Evolutionary conservation across 305 asterid species (phyloP).

Genomic region (Fraxinus platypoda): DNA sequence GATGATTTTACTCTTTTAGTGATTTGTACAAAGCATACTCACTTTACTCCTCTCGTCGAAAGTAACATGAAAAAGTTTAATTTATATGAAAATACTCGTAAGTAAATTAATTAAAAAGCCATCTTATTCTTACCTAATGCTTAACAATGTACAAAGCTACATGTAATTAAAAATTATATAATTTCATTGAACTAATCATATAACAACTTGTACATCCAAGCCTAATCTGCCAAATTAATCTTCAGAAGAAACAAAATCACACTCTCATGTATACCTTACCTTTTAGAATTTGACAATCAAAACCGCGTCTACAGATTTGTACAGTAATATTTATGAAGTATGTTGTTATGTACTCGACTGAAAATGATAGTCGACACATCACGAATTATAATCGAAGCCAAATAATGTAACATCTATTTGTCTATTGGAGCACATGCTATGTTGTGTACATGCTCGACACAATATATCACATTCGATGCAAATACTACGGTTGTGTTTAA

Average conservation of each 20-base stretch:
- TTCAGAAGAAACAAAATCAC: slow-evolving; percentile 4
- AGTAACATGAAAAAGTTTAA: neutral
- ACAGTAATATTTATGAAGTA: neutral
- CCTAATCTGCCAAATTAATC: slow-evolving; percentile 20
- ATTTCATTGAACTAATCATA: slow-evolving; percentile 16
- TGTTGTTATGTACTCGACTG: no score
- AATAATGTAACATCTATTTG: neutral
- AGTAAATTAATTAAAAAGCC: neutral
- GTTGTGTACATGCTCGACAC: neutral
- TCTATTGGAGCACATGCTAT: no score
- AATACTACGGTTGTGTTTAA: neutral
- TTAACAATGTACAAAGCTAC: neutral
- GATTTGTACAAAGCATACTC: no score
- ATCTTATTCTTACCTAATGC: slow-evolving; percentile 6
- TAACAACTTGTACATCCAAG: neutral
- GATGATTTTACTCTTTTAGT: neutral
- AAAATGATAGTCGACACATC: neutral
- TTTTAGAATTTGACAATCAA: neutral
- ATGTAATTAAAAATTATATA: neutral
- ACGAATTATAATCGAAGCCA: neutral
- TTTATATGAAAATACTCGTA: neutral
- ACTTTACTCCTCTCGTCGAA: neutral
- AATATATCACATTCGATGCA: neutral
- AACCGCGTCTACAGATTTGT: neutral
- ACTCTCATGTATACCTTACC: neutral